Evolutionary conservation across 129 eudicot genomes (phyloP), one percentile per base, ranked within the genome.

Genomic region (Centrapalus pauciflorus): DNA sequence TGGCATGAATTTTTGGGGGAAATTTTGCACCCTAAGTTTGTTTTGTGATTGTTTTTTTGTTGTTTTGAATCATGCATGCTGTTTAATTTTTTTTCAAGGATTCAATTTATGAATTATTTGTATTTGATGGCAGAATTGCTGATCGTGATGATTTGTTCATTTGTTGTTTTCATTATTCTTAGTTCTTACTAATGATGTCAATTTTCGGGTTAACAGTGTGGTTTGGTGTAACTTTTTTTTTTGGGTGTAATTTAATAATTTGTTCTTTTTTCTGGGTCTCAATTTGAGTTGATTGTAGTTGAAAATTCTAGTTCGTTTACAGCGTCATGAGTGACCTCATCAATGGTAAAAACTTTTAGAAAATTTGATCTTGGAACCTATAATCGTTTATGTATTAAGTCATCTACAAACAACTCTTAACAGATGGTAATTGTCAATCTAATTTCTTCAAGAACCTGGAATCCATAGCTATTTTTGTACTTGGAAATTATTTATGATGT

Each of bases 321-420:
- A 1, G 30, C 16, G 51, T 73, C 78, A 74, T 33, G 38, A 55
- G 73, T 74, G 79, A 74, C 73, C 48, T 64, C 79, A 65, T 65
- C 79, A n/a, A 46, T 32, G 72, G 55, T 43, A 9, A 8, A 55
- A 65, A 52, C 25, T n/a, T 29, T 55, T 34, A 30, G 7, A 49
- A 50, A 6, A 64, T 64, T 55, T 74, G 67, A 55, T 65, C 17
- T 65, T 64, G 23, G 65, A 57, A 14, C 64, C 48, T 54, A 30
- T 60, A 24, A 35, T 8, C 16, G 24, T 30, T n/a, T 21, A 7
- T 41, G 28, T 40, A 24, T 25, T 64, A 2, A 24, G 7, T 71
- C 14, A 59, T 40, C 37, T 4, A 30, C n/a, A 27, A 61, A 19
- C 32, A 38, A 32, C 19, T 57, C 7, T 35, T 27, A 54, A 46